phyloP scores from a whole-genome alignment of 352 stramenopile species.

The Phytophthora europaea region DNA sequence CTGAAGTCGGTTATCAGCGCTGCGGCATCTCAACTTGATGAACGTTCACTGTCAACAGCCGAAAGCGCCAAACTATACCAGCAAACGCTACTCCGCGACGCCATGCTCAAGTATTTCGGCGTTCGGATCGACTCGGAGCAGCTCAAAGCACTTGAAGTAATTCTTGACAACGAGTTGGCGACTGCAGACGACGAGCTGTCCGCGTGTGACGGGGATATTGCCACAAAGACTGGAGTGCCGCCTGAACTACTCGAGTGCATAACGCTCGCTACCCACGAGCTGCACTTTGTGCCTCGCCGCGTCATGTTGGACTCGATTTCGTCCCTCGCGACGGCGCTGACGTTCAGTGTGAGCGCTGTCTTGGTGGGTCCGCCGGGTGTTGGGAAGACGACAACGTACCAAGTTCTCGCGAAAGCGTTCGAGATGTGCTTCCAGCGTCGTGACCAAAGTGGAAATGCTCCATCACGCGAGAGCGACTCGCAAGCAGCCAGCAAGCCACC shows the following conservation, averaged over 20 bases:
- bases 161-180: conserved; percentile 7
- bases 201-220: background rate
- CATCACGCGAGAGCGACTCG: background rate
- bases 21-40: background rate
- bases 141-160: conserved; percentile 8
- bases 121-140: conserved; percentile 22
- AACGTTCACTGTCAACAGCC: background rate
- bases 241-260: conserved; percentile 14
- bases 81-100: conserved; percentile 6
- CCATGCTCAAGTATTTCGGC: conserved; percentile 27
- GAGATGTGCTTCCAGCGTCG: conserved; percentile 20
- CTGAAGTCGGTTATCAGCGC: conserved; percentile 22
- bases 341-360: conserved; percentile 27
- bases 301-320: conserved; percentile 28
- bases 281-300: conserved; percentile 37
- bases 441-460: background rate
- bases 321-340: conserved; percentile 27
- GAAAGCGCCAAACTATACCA: background rate
- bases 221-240: background rate
- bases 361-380: conserved; percentile 38
- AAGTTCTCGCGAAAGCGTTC: conserved; percentile 43
- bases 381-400: conserved; percentile 52
- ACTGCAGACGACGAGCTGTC: background rate
- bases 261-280: conserved; percentile 5
- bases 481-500: background rate